Evolutionary conservation across 495 filamentous ascomycete genomes (phyloP), one percentile per base, ranked within the genome.

Genomic region (Thozetella sp.): DNA sequence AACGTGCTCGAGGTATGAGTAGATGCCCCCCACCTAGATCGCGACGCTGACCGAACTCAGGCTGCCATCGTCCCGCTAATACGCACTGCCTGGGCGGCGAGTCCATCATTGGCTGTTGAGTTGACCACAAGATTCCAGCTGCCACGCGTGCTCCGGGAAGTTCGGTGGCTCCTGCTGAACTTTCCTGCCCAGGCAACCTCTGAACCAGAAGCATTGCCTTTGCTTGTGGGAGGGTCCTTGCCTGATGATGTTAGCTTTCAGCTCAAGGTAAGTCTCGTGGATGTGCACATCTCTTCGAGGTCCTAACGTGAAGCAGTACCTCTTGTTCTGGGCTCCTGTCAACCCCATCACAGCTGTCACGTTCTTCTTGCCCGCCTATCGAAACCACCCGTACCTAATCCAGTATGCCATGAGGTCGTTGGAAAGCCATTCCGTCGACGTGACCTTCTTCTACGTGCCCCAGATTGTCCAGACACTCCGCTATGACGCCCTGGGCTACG

Each of bases 371-470:
- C 96, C 96, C 0, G 85, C 91, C 4, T 98, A 96, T 74, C 86
- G 88, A n/a, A 95, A 97, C 66, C 89, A 99, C 70, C 90, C 96
- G 0, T 97, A 90, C 76, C 86, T 99, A 54, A 82, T 98, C 48
- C 96, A 99, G 70, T 99, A 98, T 73, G 96, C 96, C 10, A 96
- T 99, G 92, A 84, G 93, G 58, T 92, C 95, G 3, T 72, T 99
- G 59, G 94, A 98, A 68, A 90, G 86, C 64, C 94, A 99, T 71
- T 89, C 93, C 0, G 88, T 98, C 19, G 95, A 98, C 72, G 89
- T 97, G 24, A 97, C 94, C 0, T 98, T 99, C 80, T 99, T 97
- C 72, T 97, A 97, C 70, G 96, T 99, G 10, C 93, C 96, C 0
- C 96, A 99, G 65, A 92, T 99, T 58, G 94, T 98, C 15, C 96